Conservation (phyloP, 2,329 filamentous ascomycete species). For the Pseudogymnoascus sp. region DNA sequence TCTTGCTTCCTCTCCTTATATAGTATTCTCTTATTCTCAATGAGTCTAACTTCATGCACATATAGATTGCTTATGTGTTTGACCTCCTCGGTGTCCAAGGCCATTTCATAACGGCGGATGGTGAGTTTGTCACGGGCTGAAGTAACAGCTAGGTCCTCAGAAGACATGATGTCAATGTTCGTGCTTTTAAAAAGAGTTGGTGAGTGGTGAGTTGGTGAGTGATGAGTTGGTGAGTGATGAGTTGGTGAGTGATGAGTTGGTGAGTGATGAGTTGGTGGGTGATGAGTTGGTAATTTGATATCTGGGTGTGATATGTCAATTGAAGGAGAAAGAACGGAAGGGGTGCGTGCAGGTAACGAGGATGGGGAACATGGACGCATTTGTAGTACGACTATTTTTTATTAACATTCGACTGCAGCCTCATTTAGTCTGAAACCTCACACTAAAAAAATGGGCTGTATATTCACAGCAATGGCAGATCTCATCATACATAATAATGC, state of each 20-base stretch:
- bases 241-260: background rate
- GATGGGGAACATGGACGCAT: background rate
- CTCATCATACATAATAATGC: background rate
- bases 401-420: background rate
- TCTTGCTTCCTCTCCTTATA: constrained; percentile 13
- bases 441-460: background rate
- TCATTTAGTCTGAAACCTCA: background rate
- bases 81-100: background rate
- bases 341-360: background rate
- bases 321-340: background rate
- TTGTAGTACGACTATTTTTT: background rate
- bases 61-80: background rate
- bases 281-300: background rate
- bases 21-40: constrained; percentile 12
- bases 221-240: background rate
- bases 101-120: background rate
- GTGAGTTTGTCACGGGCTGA: background rate
- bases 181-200: background rate
- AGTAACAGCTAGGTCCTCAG: background rate
- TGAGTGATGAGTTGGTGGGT: background rate
- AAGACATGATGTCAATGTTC: background rate
- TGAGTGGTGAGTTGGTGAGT: background rate
- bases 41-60: background rate
- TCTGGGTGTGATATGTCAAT: background rate
- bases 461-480: background rate